phyloP scores from a whole-genome alignment of 768 basidiomycete genomes.

The Serendipita sp. region DNA sequence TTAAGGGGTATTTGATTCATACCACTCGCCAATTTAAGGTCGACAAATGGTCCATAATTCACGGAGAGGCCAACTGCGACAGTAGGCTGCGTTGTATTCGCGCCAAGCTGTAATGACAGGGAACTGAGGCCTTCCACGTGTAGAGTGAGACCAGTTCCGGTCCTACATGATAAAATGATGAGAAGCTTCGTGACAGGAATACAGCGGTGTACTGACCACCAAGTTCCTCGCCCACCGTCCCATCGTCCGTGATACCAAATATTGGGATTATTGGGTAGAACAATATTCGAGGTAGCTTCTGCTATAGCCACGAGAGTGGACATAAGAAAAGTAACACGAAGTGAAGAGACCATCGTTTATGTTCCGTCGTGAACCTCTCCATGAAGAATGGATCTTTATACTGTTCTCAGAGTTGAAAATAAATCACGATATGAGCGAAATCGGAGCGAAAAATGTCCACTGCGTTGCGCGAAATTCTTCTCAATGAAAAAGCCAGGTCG shows the following conservation, averaged over 20 bases:
- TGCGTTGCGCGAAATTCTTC: too few species aligned
- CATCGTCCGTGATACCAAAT: slow-evolving; percentile 21
- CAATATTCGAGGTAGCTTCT: neutral
- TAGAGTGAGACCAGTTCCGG: slow-evolving; percentile 38
- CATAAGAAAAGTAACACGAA: neutral
- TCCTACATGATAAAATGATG: slow-evolving; percentile 21
- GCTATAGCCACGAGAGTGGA: neutral
- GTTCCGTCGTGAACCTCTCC: too few species aligned
- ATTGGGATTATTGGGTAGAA: neutral
- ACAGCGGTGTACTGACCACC: slow-evolving; percentile 28
- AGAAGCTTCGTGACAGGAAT: neutral
- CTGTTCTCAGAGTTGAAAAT: too few species aligned
- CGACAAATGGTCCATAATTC: slow-evolving; percentile 30
- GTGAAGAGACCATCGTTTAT: too few species aligned
- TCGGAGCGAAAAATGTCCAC: neutral
- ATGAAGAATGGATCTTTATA: too few species aligned
- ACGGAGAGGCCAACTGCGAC: slow-evolving; percentile 34
- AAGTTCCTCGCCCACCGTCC: slow-evolving; percentile 37
- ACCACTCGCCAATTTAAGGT: slow-evolving; percentile 33
- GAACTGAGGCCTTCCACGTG: slow-evolving; percentile 28
- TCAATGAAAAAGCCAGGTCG: too few species aligned
- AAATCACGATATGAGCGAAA: neutral
- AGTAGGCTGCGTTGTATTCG: slow-evolving; percentile 32
- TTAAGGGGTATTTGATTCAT: slow-evolving; percentile 28
- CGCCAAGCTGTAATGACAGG: slow-evolving; percentile 31